Base-by-base conservation (phyloP, 768 basidiomycete genomes). In the Russula sp. region DNA sequence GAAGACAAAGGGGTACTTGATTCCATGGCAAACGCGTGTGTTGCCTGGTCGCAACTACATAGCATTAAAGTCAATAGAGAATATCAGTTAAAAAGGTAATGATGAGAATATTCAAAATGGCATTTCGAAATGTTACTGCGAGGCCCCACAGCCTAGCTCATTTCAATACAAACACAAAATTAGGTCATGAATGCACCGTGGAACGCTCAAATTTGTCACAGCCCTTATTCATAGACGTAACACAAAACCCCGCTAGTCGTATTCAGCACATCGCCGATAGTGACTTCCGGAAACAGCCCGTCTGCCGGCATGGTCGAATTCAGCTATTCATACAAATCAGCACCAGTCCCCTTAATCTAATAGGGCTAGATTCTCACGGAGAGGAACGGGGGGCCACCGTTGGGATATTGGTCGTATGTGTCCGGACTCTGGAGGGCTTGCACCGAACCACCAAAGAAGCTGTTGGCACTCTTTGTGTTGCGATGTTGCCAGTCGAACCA, bases 401-500 rank as follows among this genome's bases (percentile, higher is more conserved):
- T 71, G 7, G 70, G 70, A 48, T 72, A 77, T 61, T 69, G 37
- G 2, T 61, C 45, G 62, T 69, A 72, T 3, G 57, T 42, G 3
- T 67, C 63, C 0, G 57, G 14, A 57, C 68, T 73, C 39, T 70
- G 55, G 27, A 73, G 27, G 44, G 67, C 66, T 52, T 74, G 66
- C 6, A 73, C 69, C 4, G 72, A 69, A 4, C 75, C 76, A 54
- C 76, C 76, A 27, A 66, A 64, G 64, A 70, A 76, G 34, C 70
- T 69, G 52, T 63, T 59, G 56, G 60, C 63, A 64, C 73, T 76
- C 11, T 48, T 55, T 1, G 65, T 34, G 59, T 73, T 48, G 11
- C 59, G 59, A 56, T 62, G 60, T 53, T 77, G 76, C 75, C 75
- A 76, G 54, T 75, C 72, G 55, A 53, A 74, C 75, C 76, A 77